phyloP scores from a whole-genome alignment of 352 stramenopile genomes.

The Phytopythium chamaehyphon region DNA sequence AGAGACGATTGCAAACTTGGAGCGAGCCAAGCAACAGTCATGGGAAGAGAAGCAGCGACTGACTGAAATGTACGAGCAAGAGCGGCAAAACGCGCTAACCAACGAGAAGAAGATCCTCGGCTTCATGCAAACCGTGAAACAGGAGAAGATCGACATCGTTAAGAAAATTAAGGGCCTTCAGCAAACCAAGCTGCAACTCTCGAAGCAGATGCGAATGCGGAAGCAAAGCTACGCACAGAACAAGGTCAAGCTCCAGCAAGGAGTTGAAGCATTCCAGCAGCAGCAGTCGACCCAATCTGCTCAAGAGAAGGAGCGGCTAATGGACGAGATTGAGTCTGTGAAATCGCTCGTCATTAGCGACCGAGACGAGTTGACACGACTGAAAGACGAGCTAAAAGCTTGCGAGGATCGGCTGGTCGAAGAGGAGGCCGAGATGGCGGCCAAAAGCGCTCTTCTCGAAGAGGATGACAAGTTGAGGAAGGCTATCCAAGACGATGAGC shows the following conservation, averaged over 20 bases:
- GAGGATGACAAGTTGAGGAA: conserved; percentile 74
- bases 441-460: conserved; percentile 68
- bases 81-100: conserved; percentile 80
- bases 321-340: conserved; percentile 55
- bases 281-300: conserved; percentile 24
- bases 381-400: conserved; percentile 60
- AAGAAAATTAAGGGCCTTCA: conserved; percentile 87
- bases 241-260: conserved; percentile 65
- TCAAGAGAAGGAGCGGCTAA: conserved; percentile 51
- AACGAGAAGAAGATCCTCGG: conserved; percentile 80
- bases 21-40: conserved; percentile 83
- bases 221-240: conserved; percentile 76
- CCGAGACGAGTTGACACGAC: conserved; percentile 42
- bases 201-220: conserved; percentile 61
- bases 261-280: conserved; percentile 79
- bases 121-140: conserved; percentile 89
- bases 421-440: conserved; percentile 66
- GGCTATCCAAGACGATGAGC: conserved; percentile 76
- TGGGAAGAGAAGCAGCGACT: conserved; percentile 91
- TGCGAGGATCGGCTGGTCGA: conserved; percentile 68
- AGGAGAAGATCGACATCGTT: conserved; percentile 90
- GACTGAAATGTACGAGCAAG: conserved; percentile 79
- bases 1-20: conserved; percentile 82
- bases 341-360: conserved; percentile 59
- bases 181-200: conserved; percentile 68